These are phyloP conservation scores for Balamuthia mandrillaris DNA, from an alignment of 208 protist genomes.

Conservation along the genomic window DNA sequence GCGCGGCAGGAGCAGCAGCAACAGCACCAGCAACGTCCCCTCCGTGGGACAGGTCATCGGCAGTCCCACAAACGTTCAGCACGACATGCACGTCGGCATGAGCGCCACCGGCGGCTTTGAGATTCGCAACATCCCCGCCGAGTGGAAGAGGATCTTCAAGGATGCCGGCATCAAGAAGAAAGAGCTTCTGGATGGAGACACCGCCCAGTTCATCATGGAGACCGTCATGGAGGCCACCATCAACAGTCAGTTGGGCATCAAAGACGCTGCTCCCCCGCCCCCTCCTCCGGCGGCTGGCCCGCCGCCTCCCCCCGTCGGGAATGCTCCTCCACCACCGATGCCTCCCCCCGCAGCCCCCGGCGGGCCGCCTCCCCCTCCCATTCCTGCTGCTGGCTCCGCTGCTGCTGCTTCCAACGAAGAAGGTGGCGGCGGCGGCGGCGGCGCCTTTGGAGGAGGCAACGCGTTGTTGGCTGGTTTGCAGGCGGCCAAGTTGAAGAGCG, in stretches of 20 bases:
- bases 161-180: conserved; percentile 55
- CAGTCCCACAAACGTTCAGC: conserved; percentile 47
- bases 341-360: background rate
- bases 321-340: background rate
- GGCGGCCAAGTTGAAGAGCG: background rate
- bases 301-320: background rate
- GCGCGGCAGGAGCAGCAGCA: too few species aligned
- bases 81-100: conserved; percentile 56
- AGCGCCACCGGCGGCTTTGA: conserved; percentile 42
- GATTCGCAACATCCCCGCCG: conserved; percentile 44
- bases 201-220: conserved; percentile 49
- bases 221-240: conserved; percentile 41
- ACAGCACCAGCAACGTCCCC: too few species aligned
- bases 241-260: too few species aligned
- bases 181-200: conserved; percentile 51
- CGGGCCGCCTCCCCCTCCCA: background rate
- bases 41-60: conserved; percentile 19
- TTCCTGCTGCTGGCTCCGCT: background rate
- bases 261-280: too few species aligned
- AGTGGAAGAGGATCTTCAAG: conserved; percentile 55
- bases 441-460: background rate
- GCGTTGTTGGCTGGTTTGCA: background rate
- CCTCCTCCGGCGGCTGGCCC: too few species aligned
- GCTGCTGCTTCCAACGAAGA: too few species aligned
- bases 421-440: background rate